Evolutionary conservation across 2,329 filamentous ascomycete genomes (phyloP), one percentile per base, ranked within the genome.

Genomic region (Verticillium klebahnii): DNA sequence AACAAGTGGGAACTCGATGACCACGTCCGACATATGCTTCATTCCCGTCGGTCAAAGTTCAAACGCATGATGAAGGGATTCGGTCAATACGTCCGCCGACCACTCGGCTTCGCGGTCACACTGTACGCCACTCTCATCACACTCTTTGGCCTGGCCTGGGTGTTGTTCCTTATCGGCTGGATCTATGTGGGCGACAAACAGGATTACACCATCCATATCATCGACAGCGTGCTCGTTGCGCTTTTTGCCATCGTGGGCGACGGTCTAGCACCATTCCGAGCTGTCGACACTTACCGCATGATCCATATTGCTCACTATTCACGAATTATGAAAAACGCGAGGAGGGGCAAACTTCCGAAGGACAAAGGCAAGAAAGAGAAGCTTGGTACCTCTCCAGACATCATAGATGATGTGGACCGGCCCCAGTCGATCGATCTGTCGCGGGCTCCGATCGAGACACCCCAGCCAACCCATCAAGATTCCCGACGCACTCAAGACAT

Each of bases 201-300:
- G 71, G 77, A 85, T 3, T 94, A 91, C 65, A 74, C 85, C 40
- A 85, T 90, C 67, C 86, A 91, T 64, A 75, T 91, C 57, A 90
- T 91, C 66, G 89, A 91, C 74, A 87, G 88, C 67, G 80, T 89
- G 32, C 80, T 91, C 15, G 89, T 91, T 7, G 89, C 87, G 12
- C 80, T 91, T 7, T 91, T 91, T 66, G 87, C 85, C 59, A 75
- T 91, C 63, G 87, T 91, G 71, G 89, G 89, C 57, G 88, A 90
- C 67, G 88, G 88, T 2, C 75, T 91, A 36, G 86, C 86, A 0
- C 89, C 92, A 0, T 96, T 94, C 73, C 86, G 92, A 37, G 85
- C 84, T 5, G 81, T 94, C 7, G 92, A 96, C 71, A 95, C 92
- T 0, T 96, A 96, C 72, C 92, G 95, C 74, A 93, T 95, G 90